phyloP scores from a whole-genome alignment of 1,284 basidiomycete genomes.

The Ustilago esculenta region DNA sequence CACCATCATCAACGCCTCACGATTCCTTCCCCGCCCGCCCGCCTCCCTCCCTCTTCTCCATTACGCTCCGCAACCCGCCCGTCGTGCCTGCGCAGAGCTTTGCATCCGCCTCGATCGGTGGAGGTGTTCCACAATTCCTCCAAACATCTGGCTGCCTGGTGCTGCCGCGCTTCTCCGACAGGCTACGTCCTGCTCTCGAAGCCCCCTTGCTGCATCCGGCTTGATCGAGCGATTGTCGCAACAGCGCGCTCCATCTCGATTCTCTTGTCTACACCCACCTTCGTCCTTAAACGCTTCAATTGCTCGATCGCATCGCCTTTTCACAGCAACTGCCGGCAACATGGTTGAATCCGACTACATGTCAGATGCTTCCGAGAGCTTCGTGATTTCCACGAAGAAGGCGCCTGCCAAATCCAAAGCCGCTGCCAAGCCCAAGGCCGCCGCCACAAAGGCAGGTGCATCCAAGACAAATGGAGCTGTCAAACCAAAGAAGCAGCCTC shows the following conservation, averaged over 20 bases:
- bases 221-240: background rate
- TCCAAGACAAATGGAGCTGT: conserved; percentile 69
- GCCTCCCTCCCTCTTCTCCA: background rate
- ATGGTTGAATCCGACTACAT: conserved; percentile 43
- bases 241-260: background rate
- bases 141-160: conserved; percentile 37
- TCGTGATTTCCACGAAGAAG: conserved; percentile 65
- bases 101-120: conserved; percentile 6
- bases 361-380: conserved; percentile 35
- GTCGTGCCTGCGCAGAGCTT: too few relatives aligned
- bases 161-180: conserved; percentile 27
- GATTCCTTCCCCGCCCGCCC: conserved; percentile 1
- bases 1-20: conserved; percentile 16
- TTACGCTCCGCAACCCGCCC: too few relatives aligned
- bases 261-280: conserved; percentile 13
- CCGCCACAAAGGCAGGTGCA: conserved; percentile 68
- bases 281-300: background rate
- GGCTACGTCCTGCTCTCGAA: conserved; percentile 1
- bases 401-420: conserved; percentile 67
- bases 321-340: conserved; percentile 11
- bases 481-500: conserved; percentile 75
- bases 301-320: background rate
- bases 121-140: conserved; percentile 25
- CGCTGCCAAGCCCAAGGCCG: conserved; percentile 32
- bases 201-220: background rate